These are phyloP conservation scores for Physcia stellaris DNA, from an alignment of 495 filamentous ascomycete species.

Conservation along the genomic window DNA sequence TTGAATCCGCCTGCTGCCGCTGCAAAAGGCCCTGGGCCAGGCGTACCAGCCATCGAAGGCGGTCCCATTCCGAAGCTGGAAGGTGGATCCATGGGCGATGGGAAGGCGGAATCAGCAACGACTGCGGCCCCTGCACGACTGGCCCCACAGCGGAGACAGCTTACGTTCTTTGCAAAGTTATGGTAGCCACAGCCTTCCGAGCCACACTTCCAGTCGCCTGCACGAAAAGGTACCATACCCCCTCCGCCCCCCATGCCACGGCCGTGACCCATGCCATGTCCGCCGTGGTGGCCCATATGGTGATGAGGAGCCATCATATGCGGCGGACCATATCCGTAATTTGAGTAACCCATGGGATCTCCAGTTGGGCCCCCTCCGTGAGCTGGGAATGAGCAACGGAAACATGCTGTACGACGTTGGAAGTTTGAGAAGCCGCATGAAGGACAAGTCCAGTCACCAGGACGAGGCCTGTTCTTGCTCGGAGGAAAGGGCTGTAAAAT, in stretches of 20 bases:
- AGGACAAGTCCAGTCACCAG: slow-evolving; percentile 97
- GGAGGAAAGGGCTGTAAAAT: slow-evolving; percentile 94
- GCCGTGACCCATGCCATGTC: slow-evolving; percentile 56
- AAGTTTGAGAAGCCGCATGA: slow-evolving; percentile 78
- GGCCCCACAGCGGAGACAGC: slow-evolving; percentile 88
- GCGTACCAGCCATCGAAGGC: slow-evolving; percentile 71
- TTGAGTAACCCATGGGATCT: slow-evolving; percentile 57
- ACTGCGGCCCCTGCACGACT: slow-evolving; percentile 87
- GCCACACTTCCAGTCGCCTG: slow-evolving; percentile 97
- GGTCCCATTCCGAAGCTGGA: slow-evolving; percentile 64
- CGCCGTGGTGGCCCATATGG: slow-evolving; percentile 68
- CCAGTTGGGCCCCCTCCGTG: slow-evolving; percentile 63
- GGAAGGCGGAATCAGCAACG: slow-evolving; percentile 84
- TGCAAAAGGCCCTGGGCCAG: slow-evolving; percentile 70
- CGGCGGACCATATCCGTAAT: slow-evolving; percentile 62
- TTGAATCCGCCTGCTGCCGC: slow-evolving; percentile 54
- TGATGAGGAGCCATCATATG: slow-evolving; percentile 68
- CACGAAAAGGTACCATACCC: slow-evolving; percentile 90
- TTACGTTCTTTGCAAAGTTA: slow-evolving; percentile 99
- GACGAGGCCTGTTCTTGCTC: slow-evolving; percentile 93
- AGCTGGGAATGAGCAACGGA: slow-evolving; percentile 95
- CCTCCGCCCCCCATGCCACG: slow-evolving; percentile 63
- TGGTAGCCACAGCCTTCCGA: slow-evolving; percentile 97
- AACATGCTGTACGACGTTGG: slow-evolving; percentile 94
- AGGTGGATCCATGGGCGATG: slow-evolving; percentile 77